phyloP scores from a whole-genome alignment of 371 early-diverging fungal species.

The Dipsacomyces acuminosporus region DNA sequence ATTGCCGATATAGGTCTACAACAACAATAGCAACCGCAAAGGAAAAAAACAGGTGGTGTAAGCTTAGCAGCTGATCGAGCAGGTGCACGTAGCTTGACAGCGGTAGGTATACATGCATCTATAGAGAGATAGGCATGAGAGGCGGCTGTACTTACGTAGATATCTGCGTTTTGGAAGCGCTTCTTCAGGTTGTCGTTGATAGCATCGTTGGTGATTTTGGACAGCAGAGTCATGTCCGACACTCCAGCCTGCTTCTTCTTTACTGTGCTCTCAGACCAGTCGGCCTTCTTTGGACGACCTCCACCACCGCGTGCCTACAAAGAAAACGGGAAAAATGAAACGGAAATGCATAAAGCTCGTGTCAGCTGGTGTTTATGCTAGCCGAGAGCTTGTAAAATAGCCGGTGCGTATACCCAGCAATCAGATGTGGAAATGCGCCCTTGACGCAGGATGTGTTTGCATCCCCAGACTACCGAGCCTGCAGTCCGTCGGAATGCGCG shows the following conservation, averaged over 20 bases:
- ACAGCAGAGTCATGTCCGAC: conserved; percentile 81
- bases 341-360: background rate
- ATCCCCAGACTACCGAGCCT: too few species aligned
- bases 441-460: too few species aligned
- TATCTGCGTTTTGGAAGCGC: conserved; percentile 77
- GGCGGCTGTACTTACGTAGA: conserved; percentile 68
- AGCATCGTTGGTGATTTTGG: conserved; percentile 79
- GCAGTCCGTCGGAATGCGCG: too few species aligned
- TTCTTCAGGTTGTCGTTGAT: conserved; percentile 82
- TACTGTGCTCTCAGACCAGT: conserved; percentile 72
- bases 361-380: too few species aligned
- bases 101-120: too few species aligned
- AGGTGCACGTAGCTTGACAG: too few species aligned
- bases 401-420: background rate
- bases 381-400: too few species aligned
- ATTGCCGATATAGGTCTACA: conserved; percentile 82
- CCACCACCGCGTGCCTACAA: conserved; percentile 34
- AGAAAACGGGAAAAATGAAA: background rate
- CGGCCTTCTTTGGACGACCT: conserved; percentile 57
- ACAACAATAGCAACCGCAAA: background rate
- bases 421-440: too few species aligned
- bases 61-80: too few species aligned
- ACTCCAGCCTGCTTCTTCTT: conserved; percentile 84
- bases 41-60: background rate
- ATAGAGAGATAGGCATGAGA: too few species aligned